Percentiles rank a stretch among this genome's conserved stretches.
These are phyloP conservation scores for Penicillium daleae DNA, from an alignment of 495 filamentous ascomycete species.

Conservation along the genomic window DNA sequence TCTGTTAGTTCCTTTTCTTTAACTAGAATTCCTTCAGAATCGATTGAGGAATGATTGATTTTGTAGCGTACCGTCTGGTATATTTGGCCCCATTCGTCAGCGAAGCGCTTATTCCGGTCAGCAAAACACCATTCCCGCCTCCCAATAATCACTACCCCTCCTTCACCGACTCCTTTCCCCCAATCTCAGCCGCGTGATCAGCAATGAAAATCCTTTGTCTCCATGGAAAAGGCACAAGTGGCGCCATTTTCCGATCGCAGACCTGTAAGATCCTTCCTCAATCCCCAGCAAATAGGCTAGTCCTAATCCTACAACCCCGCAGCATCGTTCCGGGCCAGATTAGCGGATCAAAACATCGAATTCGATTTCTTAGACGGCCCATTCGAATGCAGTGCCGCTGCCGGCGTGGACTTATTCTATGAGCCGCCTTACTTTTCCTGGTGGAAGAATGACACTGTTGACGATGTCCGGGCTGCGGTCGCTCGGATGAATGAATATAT, in stretches of 20 bases:
- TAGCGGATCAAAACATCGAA: constrained; percentile 38
- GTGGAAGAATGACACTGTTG: constrained; percentile 42
- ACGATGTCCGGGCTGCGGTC: constrained; percentile 43
- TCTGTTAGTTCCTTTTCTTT: background rate
- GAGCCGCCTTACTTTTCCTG: constrained; percentile 53
- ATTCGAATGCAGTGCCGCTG: constrained; percentile 44
- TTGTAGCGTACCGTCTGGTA: background rate
- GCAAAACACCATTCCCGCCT: constrained; percentile 4
- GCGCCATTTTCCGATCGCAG: constrained; percentile 60
- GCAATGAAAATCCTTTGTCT: constrained; percentile 64
- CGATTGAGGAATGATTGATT: no score
- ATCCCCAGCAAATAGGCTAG: background rate
- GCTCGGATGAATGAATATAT: constrained; percentile 53
- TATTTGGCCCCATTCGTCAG: background rate
- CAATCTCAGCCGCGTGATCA: background rate
- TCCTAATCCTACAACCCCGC: constrained; percentile 30
- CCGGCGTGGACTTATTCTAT: constrained; percentile 59
- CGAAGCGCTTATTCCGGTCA: background rate
- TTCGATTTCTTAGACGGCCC: constrained; percentile 64
- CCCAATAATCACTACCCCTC: background rate
- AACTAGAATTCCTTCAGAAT: background rate
- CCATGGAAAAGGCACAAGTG: constrained; percentile 65
- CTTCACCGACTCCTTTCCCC: background rate
- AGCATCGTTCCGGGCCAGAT: constrained; percentile 48
- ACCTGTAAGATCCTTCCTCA: constrained; percentile 45